Percentiles rank a stretch among this genome's conserved stretches.
These are phyloP conservation scores for Amaranthus hypochondriacus DNA, from an alignment of 148 eudicot species.

Conservation along the genomic window DNA sequence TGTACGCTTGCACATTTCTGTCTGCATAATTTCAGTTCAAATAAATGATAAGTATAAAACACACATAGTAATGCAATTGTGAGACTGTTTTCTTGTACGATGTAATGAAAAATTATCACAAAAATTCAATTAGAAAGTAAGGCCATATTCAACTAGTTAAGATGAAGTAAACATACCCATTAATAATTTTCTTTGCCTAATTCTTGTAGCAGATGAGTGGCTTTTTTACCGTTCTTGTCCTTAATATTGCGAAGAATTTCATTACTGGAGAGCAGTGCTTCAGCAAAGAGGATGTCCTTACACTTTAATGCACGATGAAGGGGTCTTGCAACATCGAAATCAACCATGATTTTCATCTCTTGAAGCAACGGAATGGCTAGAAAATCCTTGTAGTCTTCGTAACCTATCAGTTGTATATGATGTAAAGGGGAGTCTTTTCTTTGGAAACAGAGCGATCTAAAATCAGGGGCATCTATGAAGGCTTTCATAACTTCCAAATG, in stretches of 20 bases:
- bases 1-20: not conserved
- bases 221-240: constrained; percentile 12
- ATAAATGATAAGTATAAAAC: no score
- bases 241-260: not conserved
- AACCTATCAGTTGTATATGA: constrained; percentile 4
- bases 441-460: constrained; percentile 7
- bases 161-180: constrained; percentile 10
- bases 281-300: constrained; percentile 8
- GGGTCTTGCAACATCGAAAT: constrained; percentile 3
- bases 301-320: constrained; percentile 14
- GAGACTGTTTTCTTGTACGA: no score
- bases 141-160: no score
- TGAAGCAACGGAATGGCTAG: constrained; percentile 6
- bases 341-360: constrained; percentile 11
- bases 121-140: no score
- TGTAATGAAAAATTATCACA: not conserved
- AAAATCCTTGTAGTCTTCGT: constrained; percentile 8
- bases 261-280: constrained; percentile 1
- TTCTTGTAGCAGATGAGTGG: constrained; percentile 2
- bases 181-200: not conserved
- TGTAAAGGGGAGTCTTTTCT: constrained; percentile 8
- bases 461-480: constrained; percentile 1
- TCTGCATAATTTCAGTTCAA: not conserved
- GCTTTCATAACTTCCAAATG: not conserved
- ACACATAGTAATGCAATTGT: no score